A percentile compares a stretch with the other conserved stretches of the same genome.
Conservation (phyloP, 176 grass and related monocot species). For the Tillandsia leiboldiana region DNA sequence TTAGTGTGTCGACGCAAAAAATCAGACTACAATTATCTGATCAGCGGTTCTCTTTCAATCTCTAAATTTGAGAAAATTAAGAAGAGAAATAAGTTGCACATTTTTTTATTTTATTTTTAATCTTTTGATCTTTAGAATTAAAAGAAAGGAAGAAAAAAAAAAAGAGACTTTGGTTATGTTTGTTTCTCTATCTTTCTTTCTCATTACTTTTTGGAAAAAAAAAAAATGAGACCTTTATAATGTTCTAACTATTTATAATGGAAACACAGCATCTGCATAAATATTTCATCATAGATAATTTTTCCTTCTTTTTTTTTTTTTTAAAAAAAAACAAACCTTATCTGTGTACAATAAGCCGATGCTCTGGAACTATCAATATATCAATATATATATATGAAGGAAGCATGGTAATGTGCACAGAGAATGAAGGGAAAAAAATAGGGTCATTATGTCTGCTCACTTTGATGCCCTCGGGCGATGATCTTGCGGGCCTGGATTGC, state of each 20-base stretch:
- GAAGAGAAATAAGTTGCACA: background rate
- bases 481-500: slow-evolving; percentile 70
- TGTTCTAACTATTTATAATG: too few relatives aligned
- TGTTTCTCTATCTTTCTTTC: too few relatives aligned
- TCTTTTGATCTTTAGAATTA: background rate
- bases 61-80: too few relatives aligned
- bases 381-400: slow-evolving; percentile 33
- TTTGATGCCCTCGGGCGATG: slow-evolving; percentile 77
- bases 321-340: background rate
- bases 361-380: slow-evolving; percentile 37
- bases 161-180: too few relatives aligned
- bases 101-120: background rate
- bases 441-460: slow-evolving; percentile 75
- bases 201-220: too few relatives aligned
- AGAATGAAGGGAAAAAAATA: slow-evolving; percentile 17
- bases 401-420: slow-evolving; percentile 84
- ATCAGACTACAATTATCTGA: slow-evolving; percentile 99
- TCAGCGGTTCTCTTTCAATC: slow-evolving; percentile 15
- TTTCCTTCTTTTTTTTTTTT: background rate
- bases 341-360: slow-evolving; percentile 87
- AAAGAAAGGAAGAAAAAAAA: too few relatives aligned
- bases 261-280: too few relatives aligned
- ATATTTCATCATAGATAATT: background rate
- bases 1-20: slow-evolving; percentile 33
- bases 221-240: too few relatives aligned